Percentiles rank a stretch among this genome's conserved stretches.
phyloP scores from a whole-genome alignment of 2,329 filamentous ascomycete genomes.

The Fusarium sp. region DNA sequence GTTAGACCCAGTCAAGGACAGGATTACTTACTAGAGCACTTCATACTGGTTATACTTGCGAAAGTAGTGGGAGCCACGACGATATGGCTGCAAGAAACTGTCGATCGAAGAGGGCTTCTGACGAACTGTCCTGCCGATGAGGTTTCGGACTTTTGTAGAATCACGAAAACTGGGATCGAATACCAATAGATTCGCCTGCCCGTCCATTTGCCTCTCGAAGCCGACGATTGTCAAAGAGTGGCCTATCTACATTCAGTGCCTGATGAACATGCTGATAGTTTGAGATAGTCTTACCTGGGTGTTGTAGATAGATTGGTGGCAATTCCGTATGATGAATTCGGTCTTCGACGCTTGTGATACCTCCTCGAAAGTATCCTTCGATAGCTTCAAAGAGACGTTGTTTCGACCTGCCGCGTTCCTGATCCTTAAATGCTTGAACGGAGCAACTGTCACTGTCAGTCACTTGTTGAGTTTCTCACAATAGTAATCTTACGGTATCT shows the following conservation, averaged over 20 bases:
- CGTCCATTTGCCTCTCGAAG: slow-evolving; percentile 75
- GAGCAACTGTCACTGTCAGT: slow-evolving; percentile 61
- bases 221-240: slow-evolving; percentile 94
- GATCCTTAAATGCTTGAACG: slow-evolving; percentile 67
- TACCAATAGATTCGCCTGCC: slow-evolving; percentile 77
- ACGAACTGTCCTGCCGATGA: slow-evolving; percentile 62
- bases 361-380: slow-evolving; percentile 78
- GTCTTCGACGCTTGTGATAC: slow-evolving; percentile 52
- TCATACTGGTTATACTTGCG: slow-evolving; percentile 82
- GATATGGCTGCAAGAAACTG: slow-evolving; percentile 75
- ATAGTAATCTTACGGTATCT: slow-evolving; percentile 66
- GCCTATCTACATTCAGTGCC: slow-evolving; percentile 56
- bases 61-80: slow-evolving; percentile 75
- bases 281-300: slow-evolving; percentile 65
- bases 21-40: slow-evolving; percentile 70
- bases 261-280: neutral
- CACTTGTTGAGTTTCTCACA: neutral
- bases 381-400: slow-evolving; percentile 72
- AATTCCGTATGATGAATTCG: slow-evolving; percentile 76
- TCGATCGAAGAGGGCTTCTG: slow-evolving; percentile 51
- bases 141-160: slow-evolving; percentile 68
- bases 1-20: neutral
- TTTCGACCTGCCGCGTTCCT: slow-evolving; percentile 57
- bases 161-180: slow-evolving; percentile 89
- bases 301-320: slow-evolving; percentile 91